Base-by-base conservation (phyloP, 352 stramenopile species). In the Globisporangium megalacanthum region DNA sequence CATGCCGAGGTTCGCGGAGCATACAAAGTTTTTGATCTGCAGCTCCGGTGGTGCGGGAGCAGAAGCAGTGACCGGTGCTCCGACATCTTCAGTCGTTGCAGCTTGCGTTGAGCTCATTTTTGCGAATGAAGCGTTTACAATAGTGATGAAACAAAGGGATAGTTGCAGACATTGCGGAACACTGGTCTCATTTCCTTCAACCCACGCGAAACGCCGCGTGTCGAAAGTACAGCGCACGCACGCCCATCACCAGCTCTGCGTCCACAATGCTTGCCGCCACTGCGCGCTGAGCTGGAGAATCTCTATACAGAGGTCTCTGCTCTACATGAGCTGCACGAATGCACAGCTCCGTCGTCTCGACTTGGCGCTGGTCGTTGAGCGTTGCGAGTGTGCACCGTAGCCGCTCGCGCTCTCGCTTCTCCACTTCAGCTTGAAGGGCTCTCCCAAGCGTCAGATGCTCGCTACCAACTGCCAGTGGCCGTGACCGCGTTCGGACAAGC, bases 11-110 rank as follows among this genome's bases (percentile, higher is more conserved):
- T 92, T 92, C 52, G 79, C 82, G 19, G 82, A 92, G 56, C 77
- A 92, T 31, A 92, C 82, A 50, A 76, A 87, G 61, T 92, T 92
- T 46, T 86, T 87, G 66, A 89, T 88, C 36, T 78, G 77, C 48
- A 89, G 73, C 60, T 70, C 45, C 22, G 29, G 53, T 49, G 50
- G 36, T 6, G 50, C 15, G 58, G 31, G 3, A 61, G 10, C 39
- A 58, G 54, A 14, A 13, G 37, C 42, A 57, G 53, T 50, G 60
- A 65, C 42, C 14, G 46, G 33, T 19, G 25, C 33, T 11, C 17
- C 6, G 46, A 13, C 42, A 54, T 48, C 46, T 39, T 65, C 56
- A 57, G 51, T 54, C 36, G 49, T 58, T 42, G 52, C 10, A 13
- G 35, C 35, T 13, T 13, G 35, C 35, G 35, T 39, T 13, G 35